These are phyloP conservation scores for Plasmodium fragile DNA, from an alignment of 169 alveolate genomes.

Conservation along the genomic window DNA sequence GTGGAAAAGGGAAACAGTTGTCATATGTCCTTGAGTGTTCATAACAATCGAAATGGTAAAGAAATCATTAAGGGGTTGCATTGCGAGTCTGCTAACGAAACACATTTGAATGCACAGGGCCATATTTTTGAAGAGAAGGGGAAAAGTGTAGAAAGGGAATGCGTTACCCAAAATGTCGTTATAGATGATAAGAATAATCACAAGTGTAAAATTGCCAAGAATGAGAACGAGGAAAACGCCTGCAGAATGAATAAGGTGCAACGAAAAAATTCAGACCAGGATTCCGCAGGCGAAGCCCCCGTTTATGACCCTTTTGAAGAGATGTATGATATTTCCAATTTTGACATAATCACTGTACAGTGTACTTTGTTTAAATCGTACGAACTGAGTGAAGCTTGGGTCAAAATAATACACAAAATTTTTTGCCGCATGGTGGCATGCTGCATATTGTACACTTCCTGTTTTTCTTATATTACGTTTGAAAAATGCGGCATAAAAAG, in stretches of 20 bases:
- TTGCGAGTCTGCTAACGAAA: neutral
- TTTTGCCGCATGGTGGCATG: slow-evolving; percentile 59
- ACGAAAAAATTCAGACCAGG: neutral
- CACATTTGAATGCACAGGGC: neutral
- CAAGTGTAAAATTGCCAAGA: neutral
- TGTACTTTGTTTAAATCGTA: neutral
- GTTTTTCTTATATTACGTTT: slow-evolving; percentile 16
- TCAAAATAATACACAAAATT: slow-evolving; percentile 46
- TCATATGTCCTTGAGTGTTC: neutral
- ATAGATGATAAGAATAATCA: neutral
- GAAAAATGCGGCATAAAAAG: neutral
- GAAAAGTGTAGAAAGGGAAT: neutral
- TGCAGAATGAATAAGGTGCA: neutral
- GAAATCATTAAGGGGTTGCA: neutral
- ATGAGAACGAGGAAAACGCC: neutral
- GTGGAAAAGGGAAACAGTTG: neutral
- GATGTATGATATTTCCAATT: slow-evolving; percentile 28
- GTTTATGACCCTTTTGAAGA: slow-evolving; percentile 40
- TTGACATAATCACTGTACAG: neutral
- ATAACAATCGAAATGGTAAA: neutral
- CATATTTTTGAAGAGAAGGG: neutral
- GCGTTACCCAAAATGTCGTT: neutral
- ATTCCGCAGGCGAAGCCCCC: neutral
- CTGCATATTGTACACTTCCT: slow-evolving; percentile 32
- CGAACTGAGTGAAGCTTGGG: slow-evolving; percentile 52